Evolutionary conservation across 2,329 filamentous ascomycete genomes (phyloP).

Genomic region (Emericellopsis atlantica): DNA sequence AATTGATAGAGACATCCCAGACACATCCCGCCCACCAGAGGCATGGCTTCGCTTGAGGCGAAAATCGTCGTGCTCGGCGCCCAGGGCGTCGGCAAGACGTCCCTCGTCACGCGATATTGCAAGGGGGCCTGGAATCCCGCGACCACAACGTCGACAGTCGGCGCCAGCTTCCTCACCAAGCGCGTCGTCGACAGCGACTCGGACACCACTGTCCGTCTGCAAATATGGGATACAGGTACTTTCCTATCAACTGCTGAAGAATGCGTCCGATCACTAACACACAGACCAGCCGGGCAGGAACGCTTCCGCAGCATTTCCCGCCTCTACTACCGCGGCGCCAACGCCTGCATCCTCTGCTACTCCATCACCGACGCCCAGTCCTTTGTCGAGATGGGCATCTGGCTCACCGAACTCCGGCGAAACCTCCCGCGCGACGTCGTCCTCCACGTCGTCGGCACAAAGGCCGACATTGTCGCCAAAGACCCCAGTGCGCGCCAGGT

Average conservation of each 20-base stretch:
- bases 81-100: conserved; percentile 71
- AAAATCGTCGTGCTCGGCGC: conserved; percentile 73
- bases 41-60: conserved; percentile 58
- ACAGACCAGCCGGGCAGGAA: conserved; percentile 65
- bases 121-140: conserved; percentile 57
- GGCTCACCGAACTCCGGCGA: conserved; percentile 73
- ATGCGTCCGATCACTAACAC: not conserved
- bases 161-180: conserved; percentile 70
- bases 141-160: conserved; percentile 59
- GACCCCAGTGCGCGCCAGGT: conserved; percentile 72
- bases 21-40: no score
- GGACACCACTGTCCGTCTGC: conserved; percentile 76
- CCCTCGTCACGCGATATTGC: conserved; percentile 63
- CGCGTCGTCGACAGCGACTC: conserved; percentile 72
- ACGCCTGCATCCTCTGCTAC: conserved; percentile 89
- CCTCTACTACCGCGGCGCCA: conserved; percentile 91
- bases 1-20: no score
- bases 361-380: conserved; percentile 78
- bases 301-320: conserved; percentile 89
- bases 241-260: not conserved
- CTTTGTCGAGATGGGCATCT: conserved; percentile 85
- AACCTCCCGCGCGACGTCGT: conserved; percentile 71
- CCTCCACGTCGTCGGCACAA: conserved; percentile 90
- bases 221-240: conserved; percentile 85
- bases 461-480: conserved; percentile 77